Evolutionary conservation across 495 filamentous ascomycete species (phyloP), one percentile per base, ranked within the genome.

Genomic region (Sordaria brevicollis): DNA sequence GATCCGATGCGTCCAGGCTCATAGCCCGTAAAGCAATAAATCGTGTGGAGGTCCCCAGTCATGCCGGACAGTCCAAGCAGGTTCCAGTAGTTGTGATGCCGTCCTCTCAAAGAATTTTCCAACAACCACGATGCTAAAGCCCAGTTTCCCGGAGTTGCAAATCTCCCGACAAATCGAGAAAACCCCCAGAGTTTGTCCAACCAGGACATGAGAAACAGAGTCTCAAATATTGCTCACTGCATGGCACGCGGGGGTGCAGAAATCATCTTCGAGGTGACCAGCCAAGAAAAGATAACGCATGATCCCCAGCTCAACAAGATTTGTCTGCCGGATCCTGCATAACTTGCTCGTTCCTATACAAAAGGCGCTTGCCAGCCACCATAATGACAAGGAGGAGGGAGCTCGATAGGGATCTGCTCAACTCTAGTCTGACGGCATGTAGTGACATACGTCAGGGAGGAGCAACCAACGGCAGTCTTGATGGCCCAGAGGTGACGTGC

Each of bases 301-400:
- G 57, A 67, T 41, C 74, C 68, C 69, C 70, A 73, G 71, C 68
- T 71, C 49, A 36, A 11, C 54, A 65, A 66, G 72, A 72, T 68
- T 38, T 37, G 35, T 54, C 65, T 72, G 74, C 71, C 69, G 66
- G 72, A 74, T 38, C 71, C 71, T 74, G 71, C 72, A 71, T 75
- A 65, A 39, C 37, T 36, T 54, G 74, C 19, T 62, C 71, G 66
- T 36, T 17, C 67, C 67, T 69, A 36, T 7, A 76, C 72, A 75
- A 67, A 68, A 74, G 79, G 82, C 74, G 84, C 83, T 85, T 86
- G 85, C 86, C 84, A 86, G 84, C 84, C 83, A 77, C 77, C 80
- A 69, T 71, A 43, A 71, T 75, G 77, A 79, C 76, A 69, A 76
- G 76, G 31, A 71, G 73, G 75, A 65, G 78, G 77, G 72, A 76